Evolutionary conservation across 225 moss, liverwort and hornwort species (phyloP).

Genomic region (Lunularia cruciata): DNA sequence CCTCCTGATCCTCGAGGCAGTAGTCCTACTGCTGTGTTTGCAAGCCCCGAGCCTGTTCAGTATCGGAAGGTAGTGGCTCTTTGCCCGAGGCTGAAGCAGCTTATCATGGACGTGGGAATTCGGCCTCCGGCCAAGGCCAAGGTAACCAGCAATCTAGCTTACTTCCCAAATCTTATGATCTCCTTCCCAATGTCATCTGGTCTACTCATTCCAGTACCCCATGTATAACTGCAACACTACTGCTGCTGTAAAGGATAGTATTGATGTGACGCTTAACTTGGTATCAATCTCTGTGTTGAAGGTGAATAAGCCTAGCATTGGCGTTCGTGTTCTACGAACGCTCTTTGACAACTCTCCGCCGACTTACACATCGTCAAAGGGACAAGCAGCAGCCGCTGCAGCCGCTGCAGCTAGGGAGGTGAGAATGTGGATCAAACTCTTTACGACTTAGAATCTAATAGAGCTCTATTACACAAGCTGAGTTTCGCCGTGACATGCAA

Average conservation of each 20-base stretch:
- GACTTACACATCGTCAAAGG: constrained; percentile 11
- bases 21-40: no score
- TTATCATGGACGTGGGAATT: neutral
- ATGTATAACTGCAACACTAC: no score
- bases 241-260: neutral
- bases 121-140: constrained; percentile 11
- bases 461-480: no score
- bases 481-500: no score
- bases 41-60: neutral
- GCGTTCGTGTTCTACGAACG: constrained; percentile 23
- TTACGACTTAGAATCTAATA: no score
- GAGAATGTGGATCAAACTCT: neutral
- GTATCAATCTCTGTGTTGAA: neutral
- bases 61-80: neutral
- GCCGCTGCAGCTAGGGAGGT: neutral
- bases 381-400: neutral
- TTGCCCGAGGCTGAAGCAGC: constrained; percentile 1
- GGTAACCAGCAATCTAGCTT: neutral
- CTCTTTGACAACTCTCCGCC: constrained; percentile 27
- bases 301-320: constrained; percentile 25
- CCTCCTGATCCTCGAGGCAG: neutral
- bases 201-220: no score
- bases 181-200: neutral
- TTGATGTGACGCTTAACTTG: neutral
- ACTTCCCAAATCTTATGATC: no score